Base-by-base conservation (phyloP, 768 basidiomycete species). In the Xanthoconium stramineum region DNA sequence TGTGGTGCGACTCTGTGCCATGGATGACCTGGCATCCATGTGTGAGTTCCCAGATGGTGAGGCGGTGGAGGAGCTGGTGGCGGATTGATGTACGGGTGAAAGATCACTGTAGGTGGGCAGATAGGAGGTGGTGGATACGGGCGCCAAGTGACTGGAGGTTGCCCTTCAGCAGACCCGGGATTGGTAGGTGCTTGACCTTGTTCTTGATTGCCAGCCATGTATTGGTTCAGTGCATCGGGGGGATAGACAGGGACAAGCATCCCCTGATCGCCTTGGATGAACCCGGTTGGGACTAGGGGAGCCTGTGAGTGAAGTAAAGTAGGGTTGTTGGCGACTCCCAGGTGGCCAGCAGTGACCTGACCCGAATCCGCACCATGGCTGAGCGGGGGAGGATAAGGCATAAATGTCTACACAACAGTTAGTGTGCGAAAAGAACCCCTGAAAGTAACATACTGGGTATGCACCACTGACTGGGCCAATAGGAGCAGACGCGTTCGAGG, bases 231-330 rank as follows among this genome's bases (percentile, higher is more conserved):
- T 2, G 83, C 86, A 45, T 89, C 88, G 4, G 83, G 83, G 28
- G 80, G 80, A 65, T 90, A 89, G 33, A 88, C 79, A 24, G 88
- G 80, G 40, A 88, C 80, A 30, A 89, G 75, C n/a, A 82, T 82
- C 6, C 88, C 86, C 49, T 86, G 84, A 53, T 88, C 85, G 52
- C 84, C 83, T 57, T 88, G 86, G 51, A 87, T 81, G 63, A 89
- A 90, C 2, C 86, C 85, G 0, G 83, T 81, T 2, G 87, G 83
- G 43, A 79, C 73, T 12, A 88, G 71, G 17, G 88, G 86, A 5
- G 85, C 78, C 61, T 83, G 82, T 33, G 59, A 19, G 42, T 67
- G 64, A 50, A 62, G 35, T 47, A 65, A 36, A 5, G 58, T 32
- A 19, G 56, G 45, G 29, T 65, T 63, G 19, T 47, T 53, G 13